Base-by-base conservation (phyloP, 2,329 filamentous ascomycete species). In the Fragosphaeria purpurea region DNA sequence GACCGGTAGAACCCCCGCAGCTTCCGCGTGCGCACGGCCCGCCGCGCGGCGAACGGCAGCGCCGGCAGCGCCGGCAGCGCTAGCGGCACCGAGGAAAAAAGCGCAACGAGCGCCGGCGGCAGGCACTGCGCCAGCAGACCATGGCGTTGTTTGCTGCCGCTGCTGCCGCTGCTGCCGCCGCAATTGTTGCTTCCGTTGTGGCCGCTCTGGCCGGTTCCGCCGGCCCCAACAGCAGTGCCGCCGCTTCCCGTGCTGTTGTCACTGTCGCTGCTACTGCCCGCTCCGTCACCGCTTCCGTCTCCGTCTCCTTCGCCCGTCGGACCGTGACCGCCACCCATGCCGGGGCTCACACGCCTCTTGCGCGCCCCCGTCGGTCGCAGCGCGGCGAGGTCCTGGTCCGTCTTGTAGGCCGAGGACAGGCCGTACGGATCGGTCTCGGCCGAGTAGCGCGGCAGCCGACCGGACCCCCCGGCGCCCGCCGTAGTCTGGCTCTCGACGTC, bases 1-100 rank as follows among this genome's bases (percentile, higher is more conserved):
- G 76, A 76, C 64, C 88, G 79, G 73, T 97, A 97, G 70, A 96
- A 97, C 47, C 80, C 78, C 61, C 86, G 77, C 12, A 97, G 65
- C n/a, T 59, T 59, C 6, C 60, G 60, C 12, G 60, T 63, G 49
- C 61, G 62, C 31, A 61, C 46, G n/a, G 62, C 61, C 3, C 57
- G 56, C 66, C 57, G 67, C 61, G 56, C 61, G n/a, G 60, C 56
- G 1, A 58, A 54, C 67, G 56, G 67, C 22, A 55, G 10, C 11
- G 62, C 58, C 8, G 58, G 57, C 10, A 61, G 51, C 32, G 61
- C 59, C 1, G 56, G 53, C 67, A 57, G 66, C 62, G 55, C 60
- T n/a, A 58, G 58, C 4, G 57, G 51, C 67, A 55, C 67, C 9
- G 55, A 22, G 31, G 61, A 59, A 1, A 57, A 53, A 67, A 57